phyloP scores from a whole-genome alignment of 352 stramenopile genomes.

The Phytophthora niederhauseri region DNA sequence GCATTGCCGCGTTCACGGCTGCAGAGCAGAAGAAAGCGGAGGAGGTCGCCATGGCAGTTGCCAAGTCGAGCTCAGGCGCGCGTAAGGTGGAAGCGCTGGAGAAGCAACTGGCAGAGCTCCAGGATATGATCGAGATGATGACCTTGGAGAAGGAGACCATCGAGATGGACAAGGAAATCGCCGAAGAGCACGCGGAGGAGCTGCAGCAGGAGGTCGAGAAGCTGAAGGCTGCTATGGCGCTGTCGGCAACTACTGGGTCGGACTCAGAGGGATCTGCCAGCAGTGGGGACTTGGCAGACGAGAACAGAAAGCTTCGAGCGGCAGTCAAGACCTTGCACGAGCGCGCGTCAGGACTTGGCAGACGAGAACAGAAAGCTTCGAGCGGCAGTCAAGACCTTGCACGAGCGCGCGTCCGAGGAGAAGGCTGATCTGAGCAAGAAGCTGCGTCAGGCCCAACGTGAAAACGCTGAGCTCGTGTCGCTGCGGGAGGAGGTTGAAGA shows the following conservation, averaged over 20 bases:
- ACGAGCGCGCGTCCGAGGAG: conserved; percentile 79
- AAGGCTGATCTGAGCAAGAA: conserved; percentile 87
- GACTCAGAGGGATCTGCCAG: conserved; percentile 39
- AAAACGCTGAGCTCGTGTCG: conserved; percentile 68
- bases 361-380: conserved; percentile 90
- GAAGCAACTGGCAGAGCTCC: conserved; percentile 69
- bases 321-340: conserved; percentile 88
- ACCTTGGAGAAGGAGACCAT: conserved; percentile 89
- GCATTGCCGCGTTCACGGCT: conserved; percentile 69
- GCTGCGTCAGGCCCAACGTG: conserved; percentile 71
- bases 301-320: conserved; percentile 85
- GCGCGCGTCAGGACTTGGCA: conserved; percentile 61
- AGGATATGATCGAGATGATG: conserved; percentile 88
- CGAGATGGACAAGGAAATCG: conserved; percentile 91
- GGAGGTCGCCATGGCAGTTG: conserved; percentile 72
- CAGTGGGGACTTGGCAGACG: conserved; percentile 61
- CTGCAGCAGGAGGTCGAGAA: conserved; percentile 75
- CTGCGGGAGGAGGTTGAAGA: conserved; percentile 79
- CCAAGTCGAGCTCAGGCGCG: conserved; percentile 67
- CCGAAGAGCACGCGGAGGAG: conserved; percentile 83
- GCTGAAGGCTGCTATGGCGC: conserved; percentile 64
- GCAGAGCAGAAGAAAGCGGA: conserved; percentile 81
- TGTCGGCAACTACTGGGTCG: conserved; percentile 48
- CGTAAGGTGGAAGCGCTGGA: conserved; percentile 76
- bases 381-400: conserved; percentile 79